Evolutionary conservation across 2,329 filamentous ascomycete genomes (phyloP).

Genomic region (Chrysoporthe cubensis): DNA sequence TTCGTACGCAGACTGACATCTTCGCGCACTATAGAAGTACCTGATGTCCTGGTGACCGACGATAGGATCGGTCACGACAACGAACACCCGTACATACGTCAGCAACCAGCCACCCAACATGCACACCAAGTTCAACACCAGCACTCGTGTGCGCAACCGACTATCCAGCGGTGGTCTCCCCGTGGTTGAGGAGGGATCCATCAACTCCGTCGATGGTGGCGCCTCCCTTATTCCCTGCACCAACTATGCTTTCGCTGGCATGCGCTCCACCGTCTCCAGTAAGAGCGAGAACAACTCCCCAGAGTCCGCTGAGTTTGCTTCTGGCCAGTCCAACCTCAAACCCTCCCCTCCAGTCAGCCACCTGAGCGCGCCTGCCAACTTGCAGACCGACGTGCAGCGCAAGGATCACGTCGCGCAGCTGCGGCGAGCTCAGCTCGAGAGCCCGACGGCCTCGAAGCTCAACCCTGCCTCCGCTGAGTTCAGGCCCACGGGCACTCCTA

Average conservation of each 20-base stretch:
- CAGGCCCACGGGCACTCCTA: not conserved
- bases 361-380: constrained; percentile 10
- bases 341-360: not conserved
- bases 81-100: not conserved
- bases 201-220: constrained; percentile 16
- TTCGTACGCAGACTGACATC: not conserved
- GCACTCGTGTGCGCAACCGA: not conserved
- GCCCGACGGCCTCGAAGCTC: not conserved
- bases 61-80: not conserved
- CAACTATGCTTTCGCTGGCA: constrained; percentile 8
- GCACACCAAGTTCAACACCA: not conserved
- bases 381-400: not conserved
- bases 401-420: not conserved
- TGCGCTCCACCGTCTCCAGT: constrained; percentile 6
- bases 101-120: not conserved
- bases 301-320: not conserved
- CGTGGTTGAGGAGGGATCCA: constrained; percentile 7
- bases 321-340: not conserved
- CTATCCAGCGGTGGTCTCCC: not conserved
- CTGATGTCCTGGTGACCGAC: not conserved
- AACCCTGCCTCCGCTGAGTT: constrained; percentile 13
- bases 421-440: not conserved
- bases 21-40: not conserved
- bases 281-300: constrained; percentile 20
- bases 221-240: constrained; percentile 4